These are phyloP conservation scores for Neurospora pannonica DNA, from an alignment of 495 filamentous ascomycete species.

Conservation along the genomic window DNA sequence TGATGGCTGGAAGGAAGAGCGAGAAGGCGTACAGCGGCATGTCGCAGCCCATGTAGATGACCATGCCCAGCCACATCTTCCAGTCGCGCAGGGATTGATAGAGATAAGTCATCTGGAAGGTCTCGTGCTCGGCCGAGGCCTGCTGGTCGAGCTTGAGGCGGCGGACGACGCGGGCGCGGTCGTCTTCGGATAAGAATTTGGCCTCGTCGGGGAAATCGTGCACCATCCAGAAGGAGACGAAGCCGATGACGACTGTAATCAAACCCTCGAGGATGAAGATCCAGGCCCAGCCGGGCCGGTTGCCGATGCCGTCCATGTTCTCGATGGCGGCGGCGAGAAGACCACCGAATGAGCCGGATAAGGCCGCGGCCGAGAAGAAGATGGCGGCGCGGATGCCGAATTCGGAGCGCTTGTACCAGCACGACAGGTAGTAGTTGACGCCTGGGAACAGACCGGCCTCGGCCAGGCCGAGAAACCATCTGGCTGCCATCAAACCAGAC, in stretches of 20 bases:
- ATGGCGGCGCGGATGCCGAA: conserved; percentile 66
- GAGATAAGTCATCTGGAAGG: conserved; percentile 67
- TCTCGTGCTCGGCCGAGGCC: conserved; percentile 66
- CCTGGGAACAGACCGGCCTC: conserved; percentile 86
- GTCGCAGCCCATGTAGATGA: conserved; percentile 69
- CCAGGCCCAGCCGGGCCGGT: conserved; percentile 68
- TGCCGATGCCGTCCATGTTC: conserved; percentile 61
- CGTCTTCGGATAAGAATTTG: conserved; percentile 60
- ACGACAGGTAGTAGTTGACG: conserved; percentile 77
- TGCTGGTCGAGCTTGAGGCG: conserved; percentile 71
- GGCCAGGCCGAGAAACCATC: conserved; percentile 76
- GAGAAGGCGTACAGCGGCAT: conserved; percentile 84
- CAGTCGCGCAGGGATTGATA: conserved; percentile 72
- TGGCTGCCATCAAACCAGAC: conserved; percentile 67
- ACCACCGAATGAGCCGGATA: conserved; percentile 81
- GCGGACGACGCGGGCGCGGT: conserved; percentile 64
- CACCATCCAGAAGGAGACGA: conserved; percentile 75
- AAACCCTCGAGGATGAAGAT: conserved; percentile 79
- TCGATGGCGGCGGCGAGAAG: conserved; percentile 71
- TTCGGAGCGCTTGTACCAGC: conserved; percentile 79
- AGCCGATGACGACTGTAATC: conserved; percentile 61
- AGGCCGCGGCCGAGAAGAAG: conserved; percentile 82
- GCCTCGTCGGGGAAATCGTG: conserved; percentile 84
- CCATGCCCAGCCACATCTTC: conserved; percentile 73
- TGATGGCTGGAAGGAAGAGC: conserved; percentile 82